phyloP scores from a whole-genome alignment of 1,139 yeast species.

The Protomyces lactucae-debilis region DNA sequence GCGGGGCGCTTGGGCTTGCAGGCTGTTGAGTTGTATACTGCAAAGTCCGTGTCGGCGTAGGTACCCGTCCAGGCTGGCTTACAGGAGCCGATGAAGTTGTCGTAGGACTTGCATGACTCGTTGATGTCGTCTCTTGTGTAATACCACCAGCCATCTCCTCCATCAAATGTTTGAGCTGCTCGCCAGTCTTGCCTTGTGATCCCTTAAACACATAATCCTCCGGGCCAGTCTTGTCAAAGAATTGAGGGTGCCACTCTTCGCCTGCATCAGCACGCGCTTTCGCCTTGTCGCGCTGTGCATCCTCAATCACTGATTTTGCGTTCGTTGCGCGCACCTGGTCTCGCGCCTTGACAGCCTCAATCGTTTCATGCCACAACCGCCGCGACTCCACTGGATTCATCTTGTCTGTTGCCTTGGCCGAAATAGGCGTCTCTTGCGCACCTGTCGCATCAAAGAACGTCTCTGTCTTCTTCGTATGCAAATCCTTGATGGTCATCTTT shows the following conservation, averaged over 20 bases:
- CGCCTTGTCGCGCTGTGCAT: constrained; percentile 68
- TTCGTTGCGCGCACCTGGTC: constrained; percentile 80
- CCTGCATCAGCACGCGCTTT: constrained; percentile 73
- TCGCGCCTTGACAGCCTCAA: constrained; percentile 67
- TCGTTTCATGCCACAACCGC: constrained; percentile 73
- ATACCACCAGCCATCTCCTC: constrained; percentile 24
- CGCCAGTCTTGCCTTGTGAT: background rate
- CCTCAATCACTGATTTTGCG: constrained; percentile 81
- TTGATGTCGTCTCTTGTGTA: constrained; percentile 5
- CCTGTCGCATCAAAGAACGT: constrained; percentile 61
- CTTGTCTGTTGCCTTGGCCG: constrained; percentile 68
- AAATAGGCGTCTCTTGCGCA: constrained; percentile 54
- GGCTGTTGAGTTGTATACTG: constrained; percentile 3
- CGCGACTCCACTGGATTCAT: constrained; percentile 81
- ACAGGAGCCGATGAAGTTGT: background rate
- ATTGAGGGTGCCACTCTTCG: constrained; percentile 70
- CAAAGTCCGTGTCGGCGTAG: background rate
- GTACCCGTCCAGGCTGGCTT: background rate
- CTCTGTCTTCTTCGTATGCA: constrained; percentile 47
- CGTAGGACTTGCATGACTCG: constrained; percentile 4
- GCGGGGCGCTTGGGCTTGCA: constrained; percentile 3
- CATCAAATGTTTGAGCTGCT: constrained; percentile 3
- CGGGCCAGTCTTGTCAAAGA: constrained; percentile 44
- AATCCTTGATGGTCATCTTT: constrained; percentile 62
- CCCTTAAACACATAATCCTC: constrained; percentile 20